Evolutionary conservation across 306 rosid genomes (phyloP).

Genomic region (Quercus cerris): DNA sequence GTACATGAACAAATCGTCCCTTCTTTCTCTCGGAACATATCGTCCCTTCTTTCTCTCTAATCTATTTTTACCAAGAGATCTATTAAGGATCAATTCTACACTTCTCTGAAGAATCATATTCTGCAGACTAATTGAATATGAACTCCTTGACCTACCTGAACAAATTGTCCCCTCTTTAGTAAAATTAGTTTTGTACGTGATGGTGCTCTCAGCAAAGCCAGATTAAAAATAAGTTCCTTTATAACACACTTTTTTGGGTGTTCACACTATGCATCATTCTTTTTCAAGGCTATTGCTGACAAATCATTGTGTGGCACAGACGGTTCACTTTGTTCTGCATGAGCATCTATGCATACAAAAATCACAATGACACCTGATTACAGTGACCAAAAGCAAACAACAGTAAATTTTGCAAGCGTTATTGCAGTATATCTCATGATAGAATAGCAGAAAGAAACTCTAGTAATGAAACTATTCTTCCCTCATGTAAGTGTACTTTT

Average conservation of each 20-base stretch:
- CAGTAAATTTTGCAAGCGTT: background rate
- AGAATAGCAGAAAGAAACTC: background rate
- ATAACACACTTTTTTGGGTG: too few species aligned
- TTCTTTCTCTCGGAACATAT: too few species aligned
- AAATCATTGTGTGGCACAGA: background rate
- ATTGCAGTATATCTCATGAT: background rate
- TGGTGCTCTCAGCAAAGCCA: background rate
- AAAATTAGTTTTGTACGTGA: background rate
- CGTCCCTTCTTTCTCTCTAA: too few species aligned
- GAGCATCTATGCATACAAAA: background rate
- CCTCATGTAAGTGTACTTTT: too few species aligned
- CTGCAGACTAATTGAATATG: constrained; percentile 12
- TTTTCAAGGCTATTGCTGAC: too few species aligned
- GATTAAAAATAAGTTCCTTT: background rate
- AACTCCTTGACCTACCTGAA: background rate
- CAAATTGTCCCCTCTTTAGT: background rate
- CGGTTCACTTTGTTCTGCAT: background rate
- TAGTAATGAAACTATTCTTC: background rate
- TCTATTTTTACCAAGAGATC: background rate
- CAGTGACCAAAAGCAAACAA: background rate
- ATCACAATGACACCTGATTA: background rate
- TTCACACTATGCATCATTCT: too few species aligned
- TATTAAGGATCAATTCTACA: background rate
- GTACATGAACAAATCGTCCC: too few species aligned
- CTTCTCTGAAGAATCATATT: constrained; percentile 24